Evolutionary conservation across 495 filamentous ascomycete genomes (phyloP).

Genomic region (Alectoria sarmentosa): DNA sequence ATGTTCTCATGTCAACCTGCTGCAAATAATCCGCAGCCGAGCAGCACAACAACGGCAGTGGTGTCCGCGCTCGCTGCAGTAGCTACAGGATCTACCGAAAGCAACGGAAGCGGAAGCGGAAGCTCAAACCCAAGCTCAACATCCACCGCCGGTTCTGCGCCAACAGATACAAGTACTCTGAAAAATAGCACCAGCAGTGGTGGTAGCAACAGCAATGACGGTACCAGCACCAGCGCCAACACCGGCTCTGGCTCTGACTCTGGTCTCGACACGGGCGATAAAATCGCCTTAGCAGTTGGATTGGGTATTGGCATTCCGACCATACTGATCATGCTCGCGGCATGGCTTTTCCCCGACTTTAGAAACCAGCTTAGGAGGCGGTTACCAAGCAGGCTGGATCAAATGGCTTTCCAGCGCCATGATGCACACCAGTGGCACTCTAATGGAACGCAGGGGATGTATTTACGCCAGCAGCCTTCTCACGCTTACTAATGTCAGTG

Average conservation of each 20-base stretch:
- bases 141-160: neutral
- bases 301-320: conserved; percentile 4
- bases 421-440: neutral
- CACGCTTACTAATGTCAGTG: neutral
- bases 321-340: neutral
- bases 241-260: conserved; percentile 1
- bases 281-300: neutral
- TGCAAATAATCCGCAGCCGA: neutral
- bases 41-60: neutral
- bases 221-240: neutral
- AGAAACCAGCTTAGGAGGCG: neutral
- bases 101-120: neutral
- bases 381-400: neutral
- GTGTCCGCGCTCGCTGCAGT: conserved; percentile 7
- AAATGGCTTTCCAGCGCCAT: neutral
- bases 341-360: neutral
- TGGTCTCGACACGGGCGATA: neutral
- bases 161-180: neutral
- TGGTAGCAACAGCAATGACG: neutral
- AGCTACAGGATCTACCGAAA: neutral
- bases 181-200: neutral
- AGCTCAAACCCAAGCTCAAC: neutral
- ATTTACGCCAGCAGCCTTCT: neutral
- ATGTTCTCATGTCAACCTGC: conserved; percentile 10
- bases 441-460: neutral